phyloP scores from a whole-genome alignment of 305 asterid genomes.

The Fraxinus greggii region DNA sequence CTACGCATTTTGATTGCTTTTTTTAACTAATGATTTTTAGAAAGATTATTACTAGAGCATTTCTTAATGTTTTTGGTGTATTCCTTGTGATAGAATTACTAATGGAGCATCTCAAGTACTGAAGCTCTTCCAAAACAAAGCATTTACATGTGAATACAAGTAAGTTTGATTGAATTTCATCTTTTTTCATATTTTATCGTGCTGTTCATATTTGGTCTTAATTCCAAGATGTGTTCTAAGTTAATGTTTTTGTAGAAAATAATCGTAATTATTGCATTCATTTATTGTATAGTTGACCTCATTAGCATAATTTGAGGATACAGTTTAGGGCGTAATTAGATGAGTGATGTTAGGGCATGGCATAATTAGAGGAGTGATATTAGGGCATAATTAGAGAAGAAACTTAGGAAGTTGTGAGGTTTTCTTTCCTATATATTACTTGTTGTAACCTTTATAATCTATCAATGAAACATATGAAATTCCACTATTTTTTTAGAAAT shows the following conservation, averaged over 20 bases:
- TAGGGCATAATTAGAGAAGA: not conserved
- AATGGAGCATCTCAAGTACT: constrained; percentile 73
- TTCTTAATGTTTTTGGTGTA: constrained; percentile 19
- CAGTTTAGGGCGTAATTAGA: not conserved
- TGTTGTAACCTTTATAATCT: not conserved
- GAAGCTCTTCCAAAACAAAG: constrained; percentile 61
- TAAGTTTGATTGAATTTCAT: constrained; percentile 28
- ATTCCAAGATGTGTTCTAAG: not conserved
- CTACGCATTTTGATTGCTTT: constrained; percentile 13
- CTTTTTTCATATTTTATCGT: not conserved
- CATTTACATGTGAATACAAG: constrained; percentile 91
- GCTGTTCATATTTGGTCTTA: not conserved
- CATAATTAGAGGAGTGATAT: not conserved
- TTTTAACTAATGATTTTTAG: not conserved
- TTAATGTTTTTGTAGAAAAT: not conserved
- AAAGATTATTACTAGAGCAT: constrained; percentile 15
- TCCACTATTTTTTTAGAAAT: not conserved
- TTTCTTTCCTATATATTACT: not conserved
- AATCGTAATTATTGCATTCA: not conserved
- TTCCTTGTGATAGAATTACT: constrained; percentile 54
- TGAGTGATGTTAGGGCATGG: no score
- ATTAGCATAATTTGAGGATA: not conserved
- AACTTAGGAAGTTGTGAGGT: not conserved
- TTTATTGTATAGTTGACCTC: not conserved
- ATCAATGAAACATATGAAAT: not conserved